Percentiles rank a stretch among this genome's conserved stretches.
These are phyloP conservation scores for Priceomyces castillae DNA, from an alignment of 805 yeast species.

Conservation along the genomic window DNA sequence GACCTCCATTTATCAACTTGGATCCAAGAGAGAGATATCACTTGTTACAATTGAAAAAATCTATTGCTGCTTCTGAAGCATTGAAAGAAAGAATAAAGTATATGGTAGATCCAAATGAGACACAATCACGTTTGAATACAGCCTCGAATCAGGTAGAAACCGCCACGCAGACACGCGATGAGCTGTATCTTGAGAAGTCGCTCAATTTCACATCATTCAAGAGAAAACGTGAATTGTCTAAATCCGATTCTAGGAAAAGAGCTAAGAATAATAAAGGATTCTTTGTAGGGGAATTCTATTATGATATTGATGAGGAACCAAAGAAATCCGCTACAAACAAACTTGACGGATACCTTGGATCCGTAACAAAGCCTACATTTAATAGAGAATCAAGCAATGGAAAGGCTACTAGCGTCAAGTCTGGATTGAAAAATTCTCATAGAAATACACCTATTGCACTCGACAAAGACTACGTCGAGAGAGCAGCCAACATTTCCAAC, in stretches of 20 bases:
- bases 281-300: constrained; percentile 36
- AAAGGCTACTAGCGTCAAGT: neutral
- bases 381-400: constrained; percentile 4
- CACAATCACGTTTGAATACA: constrained; percentile 17
- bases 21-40: constrained; percentile 44
- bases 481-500: constrained; percentile 24
- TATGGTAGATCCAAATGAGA: constrained; percentile 41
- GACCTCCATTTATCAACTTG: constrained; percentile 44
- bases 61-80: constrained; percentile 35
- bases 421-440: neutral
- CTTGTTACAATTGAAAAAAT: constrained; percentile 36
- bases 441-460: constrained; percentile 13
- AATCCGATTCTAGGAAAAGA: constrained; percentile 11
- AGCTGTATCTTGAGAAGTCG: constrained; percentile 24
- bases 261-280: constrained; percentile 22
- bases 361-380: constrained; percentile 32
- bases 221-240: constrained; percentile 11
- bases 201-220: constrained; percentile 25
- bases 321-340: constrained; percentile 12
- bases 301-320: constrained; percentile 24
- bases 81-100: constrained; percentile 34
- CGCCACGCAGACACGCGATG: constrained; percentile 40
- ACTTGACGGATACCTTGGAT: constrained; percentile 35
- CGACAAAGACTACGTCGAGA: constrained; percentile 26
- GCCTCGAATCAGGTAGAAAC: constrained; percentile 34